Evolutionary conservation across 1,284 basidiomycete genomes (phyloP).

Genomic region (Malassezia furfur): DNA sequence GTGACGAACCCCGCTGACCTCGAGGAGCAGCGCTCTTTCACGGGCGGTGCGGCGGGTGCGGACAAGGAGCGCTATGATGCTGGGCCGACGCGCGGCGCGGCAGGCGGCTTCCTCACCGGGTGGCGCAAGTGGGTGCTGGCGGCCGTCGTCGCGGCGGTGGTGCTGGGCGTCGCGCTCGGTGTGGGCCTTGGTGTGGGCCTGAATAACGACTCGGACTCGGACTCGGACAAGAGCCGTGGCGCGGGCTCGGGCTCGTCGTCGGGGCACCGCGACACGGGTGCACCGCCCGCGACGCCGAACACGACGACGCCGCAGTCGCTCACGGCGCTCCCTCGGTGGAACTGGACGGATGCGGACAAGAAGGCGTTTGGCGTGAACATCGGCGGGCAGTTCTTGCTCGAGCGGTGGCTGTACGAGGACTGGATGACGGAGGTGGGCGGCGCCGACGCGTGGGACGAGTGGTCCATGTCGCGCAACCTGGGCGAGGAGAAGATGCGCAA

Average conservation of each 20-base stretch:
- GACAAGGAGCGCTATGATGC: not conserved
- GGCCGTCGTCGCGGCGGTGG: not conserved
- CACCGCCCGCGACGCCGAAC: not conserved
- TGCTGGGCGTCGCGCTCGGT: slow-evolving; percentile 12
- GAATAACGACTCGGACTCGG: not conserved
- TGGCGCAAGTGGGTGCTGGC: slow-evolving; percentile 5
- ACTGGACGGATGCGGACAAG: slow-evolving; percentile 37
- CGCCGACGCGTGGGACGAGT: slow-evolving; percentile 48
- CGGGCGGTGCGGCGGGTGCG: not conserved
- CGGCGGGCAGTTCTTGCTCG: slow-evolving; percentile 44
- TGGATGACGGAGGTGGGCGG: slow-evolving; percentile 48
- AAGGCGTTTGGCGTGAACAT: slow-evolving; percentile 44
- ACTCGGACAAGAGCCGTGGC: too few relatives aligned
- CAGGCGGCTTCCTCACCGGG: not conserved
- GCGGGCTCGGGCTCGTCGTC: not conserved
- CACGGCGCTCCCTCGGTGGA: slow-evolving; percentile 33
- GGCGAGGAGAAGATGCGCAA: slow-evolving; percentile 24
- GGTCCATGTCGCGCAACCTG: slow-evolving; percentile 37
- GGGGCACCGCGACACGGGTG: not conserved
- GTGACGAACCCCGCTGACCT: not conserved
- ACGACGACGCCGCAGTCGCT: slow-evolving; percentile 14
- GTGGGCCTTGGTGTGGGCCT: slow-evolving; percentile 15
- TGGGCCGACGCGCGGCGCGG: not conserved
- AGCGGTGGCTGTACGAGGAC: slow-evolving; percentile 50
- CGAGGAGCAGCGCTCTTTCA: not conserved